Conservation (phyloP, 257 asterid genomes). For the Ballota nigra region DNA sequence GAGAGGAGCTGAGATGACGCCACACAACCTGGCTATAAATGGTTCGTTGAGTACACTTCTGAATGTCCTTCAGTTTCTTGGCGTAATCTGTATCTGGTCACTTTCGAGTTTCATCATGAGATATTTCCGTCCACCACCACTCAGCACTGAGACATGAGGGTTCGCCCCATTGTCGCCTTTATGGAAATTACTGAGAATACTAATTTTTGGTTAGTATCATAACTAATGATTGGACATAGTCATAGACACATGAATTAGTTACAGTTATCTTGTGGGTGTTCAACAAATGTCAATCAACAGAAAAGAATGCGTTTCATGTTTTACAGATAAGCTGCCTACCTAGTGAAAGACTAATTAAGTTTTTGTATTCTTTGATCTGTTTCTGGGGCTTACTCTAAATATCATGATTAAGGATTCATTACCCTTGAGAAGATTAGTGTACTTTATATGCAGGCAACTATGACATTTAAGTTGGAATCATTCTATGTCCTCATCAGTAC, state of each 20-base stretch:
- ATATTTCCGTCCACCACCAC: constrained; percentile 46
- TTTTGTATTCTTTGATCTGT: background rate
- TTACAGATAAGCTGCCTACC: background rate
- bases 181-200: constrained; percentile 3
- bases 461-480: background rate
- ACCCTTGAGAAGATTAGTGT: background rate
- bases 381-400: background rate
- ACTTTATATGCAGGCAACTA: background rate
- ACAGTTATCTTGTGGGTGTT: background rate
- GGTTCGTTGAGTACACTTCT: constrained; percentile 71
- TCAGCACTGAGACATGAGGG: constrained; percentile 23
- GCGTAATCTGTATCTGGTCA: constrained; percentile 86
- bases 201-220: background rate
- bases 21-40: constrained; percentile 86
- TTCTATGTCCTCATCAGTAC: background rate
- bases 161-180: background rate
- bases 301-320: background rate
- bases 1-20: constrained; percentile 90
- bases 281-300: constrained; percentile 17
- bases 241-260: constrained; percentile 10
- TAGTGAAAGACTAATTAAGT: background rate
- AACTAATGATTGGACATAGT: background rate
- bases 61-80: constrained; percentile 84
- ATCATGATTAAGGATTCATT: background rate
- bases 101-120: constrained; percentile 91